These are phyloP conservation scores for Oryza coarctata DNA, from an alignment of 176 grass and related monocot genomes.

Conservation along the genomic window DNA sequence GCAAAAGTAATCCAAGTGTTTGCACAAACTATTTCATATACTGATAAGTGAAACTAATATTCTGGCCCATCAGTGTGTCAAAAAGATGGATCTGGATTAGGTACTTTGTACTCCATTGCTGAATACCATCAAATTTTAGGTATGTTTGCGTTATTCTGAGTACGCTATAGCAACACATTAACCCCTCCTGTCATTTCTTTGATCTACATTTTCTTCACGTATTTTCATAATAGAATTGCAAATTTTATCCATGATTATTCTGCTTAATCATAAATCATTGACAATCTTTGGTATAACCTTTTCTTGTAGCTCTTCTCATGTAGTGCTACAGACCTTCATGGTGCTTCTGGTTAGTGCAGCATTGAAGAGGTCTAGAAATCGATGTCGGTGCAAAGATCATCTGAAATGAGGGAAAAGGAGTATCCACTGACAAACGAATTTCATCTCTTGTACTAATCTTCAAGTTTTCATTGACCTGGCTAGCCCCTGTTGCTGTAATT, in stretches of 20 bases:
- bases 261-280: background rate
- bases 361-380: background rate
- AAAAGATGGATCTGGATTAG: background rate
- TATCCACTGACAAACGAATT: background rate
- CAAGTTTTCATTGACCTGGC: background rate
- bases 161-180: background rate
- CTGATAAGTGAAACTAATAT: background rate
- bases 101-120: background rate
- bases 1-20: background rate
- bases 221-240: background rate
- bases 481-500: constrained; percentile 3
- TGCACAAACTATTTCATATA: background rate
- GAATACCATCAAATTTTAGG: background rate
- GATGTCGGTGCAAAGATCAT: background rate
- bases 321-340: background rate
- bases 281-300: constrained; percentile 15
- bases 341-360: constrained; percentile 9
- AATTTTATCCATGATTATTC: background rate
- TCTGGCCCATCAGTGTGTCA: background rate
- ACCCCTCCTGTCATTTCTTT: background rate
- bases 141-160: background rate
- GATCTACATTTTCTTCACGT: background rate
- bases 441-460: background rate
- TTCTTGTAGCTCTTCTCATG: constrained; percentile 8
- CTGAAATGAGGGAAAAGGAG: background rate